Evolutionary conservation across 108 stramenopile species (phyloP).

Genomic region (Ochromonas danica): DNA sequence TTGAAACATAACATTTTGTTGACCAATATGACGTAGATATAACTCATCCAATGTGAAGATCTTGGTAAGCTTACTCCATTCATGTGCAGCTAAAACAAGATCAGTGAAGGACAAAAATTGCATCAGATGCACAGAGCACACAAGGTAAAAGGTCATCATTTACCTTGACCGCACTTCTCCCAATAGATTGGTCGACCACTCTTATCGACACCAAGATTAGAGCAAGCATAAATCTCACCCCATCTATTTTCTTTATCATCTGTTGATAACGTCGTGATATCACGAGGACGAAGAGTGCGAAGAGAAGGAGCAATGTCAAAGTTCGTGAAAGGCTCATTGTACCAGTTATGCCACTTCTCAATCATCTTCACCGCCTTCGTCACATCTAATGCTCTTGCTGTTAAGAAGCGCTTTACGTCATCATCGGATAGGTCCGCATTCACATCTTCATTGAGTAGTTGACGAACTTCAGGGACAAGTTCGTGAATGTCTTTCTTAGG

Average conservation of each 20-base stretch:
- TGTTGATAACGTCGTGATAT: background rate
- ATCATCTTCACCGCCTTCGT: background rate
- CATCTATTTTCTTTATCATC: conserved; percentile 8
- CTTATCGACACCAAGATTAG: background rate
- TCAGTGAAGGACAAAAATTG: conserved; percentile 1
- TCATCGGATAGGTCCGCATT: background rate
- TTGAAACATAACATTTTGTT: background rate
- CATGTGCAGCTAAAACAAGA: background rate
- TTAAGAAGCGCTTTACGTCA: conserved; percentile 10
- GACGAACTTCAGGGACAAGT: background rate
- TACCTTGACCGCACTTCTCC: conserved; percentile 29
- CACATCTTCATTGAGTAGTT: background rate
- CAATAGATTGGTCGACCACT: conserved; percentile 26
- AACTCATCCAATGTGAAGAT: background rate
- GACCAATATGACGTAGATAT: background rate
- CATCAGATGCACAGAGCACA: background rate
- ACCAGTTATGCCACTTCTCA: conserved; percentile 13
- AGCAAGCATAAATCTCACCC: background rate
- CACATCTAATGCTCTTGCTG: background rate
- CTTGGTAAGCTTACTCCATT: background rate
- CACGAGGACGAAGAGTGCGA: background rate
- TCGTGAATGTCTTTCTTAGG: background rate
- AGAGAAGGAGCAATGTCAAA: background rate
- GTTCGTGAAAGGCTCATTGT: background rate
- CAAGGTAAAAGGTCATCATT: background rate